These are phyloP conservation scores for Fragilaria crotonensis DNA, from an alignment of 108 stramenopile genomes.

Conservation along the genomic window DNA sequence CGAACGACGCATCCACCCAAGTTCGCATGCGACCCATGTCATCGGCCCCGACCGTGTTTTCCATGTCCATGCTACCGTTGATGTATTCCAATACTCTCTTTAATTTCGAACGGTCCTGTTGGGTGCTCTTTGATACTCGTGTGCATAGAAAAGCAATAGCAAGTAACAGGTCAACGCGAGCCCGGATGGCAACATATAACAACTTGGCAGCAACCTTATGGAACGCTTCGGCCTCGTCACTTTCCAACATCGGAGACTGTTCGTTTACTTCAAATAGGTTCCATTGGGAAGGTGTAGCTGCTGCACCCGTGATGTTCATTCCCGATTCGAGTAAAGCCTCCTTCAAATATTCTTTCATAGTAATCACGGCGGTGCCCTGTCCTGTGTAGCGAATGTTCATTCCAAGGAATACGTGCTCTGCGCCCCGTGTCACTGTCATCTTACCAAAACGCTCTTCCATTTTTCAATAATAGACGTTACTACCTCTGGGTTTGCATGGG, in stretches of 20 bases:
- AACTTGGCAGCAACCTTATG: slow-evolving; percentile 27
- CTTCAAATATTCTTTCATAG: slow-evolving; percentile 23
- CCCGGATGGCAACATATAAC: slow-evolving; percentile 25
- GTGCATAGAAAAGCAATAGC: slow-evolving; percentile 30
- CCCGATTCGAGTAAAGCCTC: slow-evolving; percentile 18
- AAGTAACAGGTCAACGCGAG: slow-evolving; percentile 23
- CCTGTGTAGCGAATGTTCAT: slow-evolving; percentile 33
- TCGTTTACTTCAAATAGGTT: slow-evolving; percentile 25
- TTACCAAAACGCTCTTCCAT: slow-evolving; percentile 16
- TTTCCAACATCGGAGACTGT: not conserved
- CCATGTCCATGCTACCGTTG: slow-evolving; percentile 12
- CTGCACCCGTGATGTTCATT: slow-evolving; percentile 1
- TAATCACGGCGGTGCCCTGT: slow-evolving; percentile 12
- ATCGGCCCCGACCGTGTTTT: slow-evolving; percentile 8
- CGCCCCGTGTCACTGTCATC: slow-evolving; percentile 17
- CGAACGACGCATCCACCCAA: slow-evolving; percentile 53
- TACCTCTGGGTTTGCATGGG: slow-evolving; percentile 14
- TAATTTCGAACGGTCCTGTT: slow-evolving; percentile 35
- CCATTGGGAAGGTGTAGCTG: slow-evolving; percentile 12
- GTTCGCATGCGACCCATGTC: slow-evolving; percentile 5
- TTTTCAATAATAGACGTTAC: slow-evolving; percentile 4
- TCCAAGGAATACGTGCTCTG: slow-evolving; percentile 34
- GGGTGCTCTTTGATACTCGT: slow-evolving; percentile 15
- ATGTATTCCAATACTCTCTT: slow-evolving; percentile 26
- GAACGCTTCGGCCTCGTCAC: slow-evolving; percentile 7